A percentile compares a stretch with the other conserved stretches of the same genome.
phyloP scores from a whole-genome alignment of 768 basidiomycete genomes.

The Macrolepiota fuliginosa region DNA sequence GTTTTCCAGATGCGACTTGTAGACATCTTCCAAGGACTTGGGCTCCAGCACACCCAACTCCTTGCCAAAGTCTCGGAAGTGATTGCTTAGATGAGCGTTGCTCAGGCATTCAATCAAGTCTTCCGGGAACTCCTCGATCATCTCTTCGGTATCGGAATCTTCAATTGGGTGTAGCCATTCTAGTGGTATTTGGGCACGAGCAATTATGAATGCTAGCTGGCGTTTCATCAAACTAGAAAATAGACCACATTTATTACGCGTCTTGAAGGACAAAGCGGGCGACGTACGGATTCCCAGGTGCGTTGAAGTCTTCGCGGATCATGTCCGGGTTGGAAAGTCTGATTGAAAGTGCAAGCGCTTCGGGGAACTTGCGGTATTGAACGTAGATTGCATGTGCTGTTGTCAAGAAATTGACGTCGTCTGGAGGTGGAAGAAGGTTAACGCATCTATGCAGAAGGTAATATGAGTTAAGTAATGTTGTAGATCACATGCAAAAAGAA shows the following conservation, averaged over 20 bases:
- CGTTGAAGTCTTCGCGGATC: slow-evolving; percentile 84
- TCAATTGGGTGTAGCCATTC: slow-evolving; percentile 78
- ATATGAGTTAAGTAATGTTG: slow-evolving; percentile 3
- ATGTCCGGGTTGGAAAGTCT: slow-evolving; percentile 78
- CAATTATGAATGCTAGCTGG: slow-evolving; percentile 91
- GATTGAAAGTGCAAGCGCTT: slow-evolving; percentile 86
- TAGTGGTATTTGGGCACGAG: slow-evolving; percentile 86
- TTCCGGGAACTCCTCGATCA: slow-evolving; percentile 68
- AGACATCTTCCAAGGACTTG: slow-evolving; percentile 93
- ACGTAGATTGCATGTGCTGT: slow-evolving; percentile 90
- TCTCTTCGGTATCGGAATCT: slow-evolving; percentile 48
- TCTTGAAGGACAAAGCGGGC: not conserved
- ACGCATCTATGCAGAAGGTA: slow-evolving; percentile 58
- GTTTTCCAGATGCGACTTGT: slow-evolving; percentile 94
- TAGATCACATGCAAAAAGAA: not conserved
- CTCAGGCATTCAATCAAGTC: slow-evolving; percentile 84
- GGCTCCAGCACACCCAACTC: slow-evolving; percentile 89
- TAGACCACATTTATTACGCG: not conserved
- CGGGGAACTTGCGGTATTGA: slow-evolving; percentile 83
- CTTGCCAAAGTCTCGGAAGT: slow-evolving; percentile 91
- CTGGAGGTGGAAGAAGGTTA: slow-evolving; percentile 86
- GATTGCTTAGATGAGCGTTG: slow-evolving; percentile 78
- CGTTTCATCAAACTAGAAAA: slow-evolving; percentile 77
- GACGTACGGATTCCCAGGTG: slow-evolving; percentile 83
- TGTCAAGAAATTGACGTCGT: slow-evolving; percentile 85